Evolutionary conservation across 1,284 basidiomycete species (phyloP).

Genomic region (Coniferiporia weirii): DNA sequence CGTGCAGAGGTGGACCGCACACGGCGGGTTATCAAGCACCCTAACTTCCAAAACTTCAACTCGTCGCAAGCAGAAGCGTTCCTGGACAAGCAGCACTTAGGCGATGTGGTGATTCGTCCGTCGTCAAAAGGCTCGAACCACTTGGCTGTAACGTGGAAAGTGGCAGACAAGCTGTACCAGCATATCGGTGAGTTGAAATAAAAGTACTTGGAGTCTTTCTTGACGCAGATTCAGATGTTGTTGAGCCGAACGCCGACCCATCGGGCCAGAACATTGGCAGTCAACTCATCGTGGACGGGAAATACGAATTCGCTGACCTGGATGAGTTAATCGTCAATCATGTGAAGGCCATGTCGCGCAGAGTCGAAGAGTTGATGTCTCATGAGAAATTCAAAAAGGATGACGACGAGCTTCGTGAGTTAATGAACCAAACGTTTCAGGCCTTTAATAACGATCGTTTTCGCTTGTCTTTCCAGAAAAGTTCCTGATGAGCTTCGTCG

Average conservation of each 20-base stretch:
- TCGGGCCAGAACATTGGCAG: constrained; percentile 66
- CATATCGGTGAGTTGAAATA: constrained; percentile 73
- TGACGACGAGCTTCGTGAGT: constrained; percentile 86
- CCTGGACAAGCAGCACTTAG: constrained; percentile 86
- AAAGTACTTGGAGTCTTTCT: not conserved
- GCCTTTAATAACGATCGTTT: constrained; percentile 7
- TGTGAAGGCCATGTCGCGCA: constrained; percentile 89
- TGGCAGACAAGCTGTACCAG: constrained; percentile 94
- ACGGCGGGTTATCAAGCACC: constrained; percentile 93
- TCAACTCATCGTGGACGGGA: constrained; percentile 75
- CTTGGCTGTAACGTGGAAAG: constrained; percentile 98
- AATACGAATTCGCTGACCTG: constrained; percentile 88
- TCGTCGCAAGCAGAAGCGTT: constrained; percentile 86
- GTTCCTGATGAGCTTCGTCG: constrained; percentile 86
- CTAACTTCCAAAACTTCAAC: constrained; percentile 97
- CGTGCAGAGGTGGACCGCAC: constrained; percentile 71
- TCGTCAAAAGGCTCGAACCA: constrained; percentile 94
- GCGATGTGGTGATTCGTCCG: constrained; percentile 93
- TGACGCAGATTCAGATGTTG: constrained; percentile 62
- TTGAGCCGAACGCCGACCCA: constrained; percentile 75
- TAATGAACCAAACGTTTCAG: not conserved
- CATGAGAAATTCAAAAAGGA: constrained; percentile 95
- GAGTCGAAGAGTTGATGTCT: constrained; percentile 92
- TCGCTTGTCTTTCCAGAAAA: constrained; percentile 47
- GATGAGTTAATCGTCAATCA: constrained; percentile 98